Conservation (phyloP, 306 rosid genomes). For the Prunus mume region DNA sequence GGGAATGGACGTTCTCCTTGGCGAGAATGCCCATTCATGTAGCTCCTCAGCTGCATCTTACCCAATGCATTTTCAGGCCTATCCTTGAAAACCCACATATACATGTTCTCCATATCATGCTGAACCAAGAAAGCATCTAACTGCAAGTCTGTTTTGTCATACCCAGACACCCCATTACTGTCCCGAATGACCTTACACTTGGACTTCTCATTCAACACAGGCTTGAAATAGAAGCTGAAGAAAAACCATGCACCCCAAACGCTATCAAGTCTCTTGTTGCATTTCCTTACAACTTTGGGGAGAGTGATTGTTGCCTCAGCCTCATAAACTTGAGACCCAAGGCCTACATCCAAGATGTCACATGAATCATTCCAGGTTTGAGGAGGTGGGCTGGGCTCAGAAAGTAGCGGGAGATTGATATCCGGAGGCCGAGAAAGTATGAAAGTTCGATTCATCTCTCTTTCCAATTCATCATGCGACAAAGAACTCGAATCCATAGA, state of each 20-base stretch:
- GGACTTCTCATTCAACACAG: slow-evolving; percentile 48
- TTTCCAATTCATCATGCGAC: slow-evolving; percentile 50
- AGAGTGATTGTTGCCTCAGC: slow-evolving; percentile 39
- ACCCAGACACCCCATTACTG: slow-evolving; percentile 47
- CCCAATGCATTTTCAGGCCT: slow-evolving; percentile 62
- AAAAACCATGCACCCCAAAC: slow-evolving; percentile 70
- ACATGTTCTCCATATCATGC: slow-evolving; percentile 71
- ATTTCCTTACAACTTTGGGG: slow-evolving; percentile 50
- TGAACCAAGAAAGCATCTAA: slow-evolving; percentile 67
- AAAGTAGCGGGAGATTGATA: slow-evolving; percentile 55
- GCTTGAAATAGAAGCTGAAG: slow-evolving; percentile 62
- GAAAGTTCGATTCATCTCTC: slow-evolving; percentile 49
- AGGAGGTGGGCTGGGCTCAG: slow-evolving; percentile 56
- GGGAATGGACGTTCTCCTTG: slow-evolving; percentile 64
- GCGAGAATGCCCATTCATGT: slow-evolving; percentile 70
- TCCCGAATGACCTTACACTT: slow-evolving; percentile 45
- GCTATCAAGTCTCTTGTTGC: slow-evolving; percentile 51
- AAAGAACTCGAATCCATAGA: slow-evolving; percentile 61
- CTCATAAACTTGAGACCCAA: slow-evolving; percentile 47
- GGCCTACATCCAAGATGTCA: slow-evolving; percentile 50
- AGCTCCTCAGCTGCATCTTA: slow-evolving; percentile 69
- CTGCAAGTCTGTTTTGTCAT: slow-evolving; percentile 49
- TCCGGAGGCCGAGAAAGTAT: slow-evolving; percentile 54
- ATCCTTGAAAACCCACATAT: slow-evolving; percentile 75
- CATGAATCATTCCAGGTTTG: slow-evolving; percentile 49